phyloP scores from a whole-genome alignment of 345 rosid species.

The Odontarrhena argentea region DNA sequence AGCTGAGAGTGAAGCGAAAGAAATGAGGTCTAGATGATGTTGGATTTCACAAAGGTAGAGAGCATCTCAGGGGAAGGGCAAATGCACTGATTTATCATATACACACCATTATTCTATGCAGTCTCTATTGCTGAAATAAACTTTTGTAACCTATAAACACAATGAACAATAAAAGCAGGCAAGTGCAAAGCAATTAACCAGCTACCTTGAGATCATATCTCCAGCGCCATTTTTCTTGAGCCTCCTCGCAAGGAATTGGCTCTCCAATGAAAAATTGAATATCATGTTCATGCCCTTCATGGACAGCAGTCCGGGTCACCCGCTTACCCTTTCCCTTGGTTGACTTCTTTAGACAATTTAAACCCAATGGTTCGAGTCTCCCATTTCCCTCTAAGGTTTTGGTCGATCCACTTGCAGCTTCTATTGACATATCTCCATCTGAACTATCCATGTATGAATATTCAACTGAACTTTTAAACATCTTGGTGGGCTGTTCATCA shows the following conservation, averaged over 20 bases:
- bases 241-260: conserved; percentile 69
- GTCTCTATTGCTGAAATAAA: conserved; percentile 8
- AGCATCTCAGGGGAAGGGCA: neutral
- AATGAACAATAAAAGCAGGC: conserved; percentile 5
- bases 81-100: neutral
- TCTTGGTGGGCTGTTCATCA: conserved; percentile 46
- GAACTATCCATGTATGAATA: conserved; percentile 36
- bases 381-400: conserved; percentile 28
- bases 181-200: conserved; percentile 19
- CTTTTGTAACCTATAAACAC: neutral
- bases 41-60: neutral
- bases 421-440: conserved; percentile 32
- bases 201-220: conserved; percentile 86
- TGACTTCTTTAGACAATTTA: conserved; percentile 22
- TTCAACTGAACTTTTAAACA: conserved; percentile 32
- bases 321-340: conserved; percentile 36
- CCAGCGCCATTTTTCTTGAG: conserved; percentile 82
- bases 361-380: conserved; percentile 18
- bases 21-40: conserved; percentile 12
- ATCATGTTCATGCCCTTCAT: conserved; percentile 33
- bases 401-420: conserved; percentile 29
- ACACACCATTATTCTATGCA: conserved; percentile 17
- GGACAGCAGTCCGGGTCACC: conserved; percentile 36
- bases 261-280: conserved; percentile 60
- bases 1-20: conserved; percentile 2